Percentiles rank a stretch among this genome's conserved stretches.
These are phyloP conservation scores for Bruguiera hainesii DNA, from an alignment of 441 rosid genomes.

Conservation along the genomic window DNA sequence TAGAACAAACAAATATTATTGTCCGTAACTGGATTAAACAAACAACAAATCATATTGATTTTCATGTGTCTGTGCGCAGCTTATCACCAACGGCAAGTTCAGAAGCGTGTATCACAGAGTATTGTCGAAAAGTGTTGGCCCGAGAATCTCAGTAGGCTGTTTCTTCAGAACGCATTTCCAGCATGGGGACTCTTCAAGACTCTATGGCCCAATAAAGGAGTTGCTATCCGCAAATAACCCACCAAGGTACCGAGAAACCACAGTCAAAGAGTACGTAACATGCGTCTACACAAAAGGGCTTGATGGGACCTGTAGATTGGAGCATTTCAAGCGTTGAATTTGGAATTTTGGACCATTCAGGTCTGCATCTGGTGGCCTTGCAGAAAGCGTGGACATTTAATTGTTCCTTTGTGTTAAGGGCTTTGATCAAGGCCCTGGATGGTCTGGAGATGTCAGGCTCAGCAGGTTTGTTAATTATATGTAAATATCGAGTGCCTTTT, in stretches of 20 bases:
- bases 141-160: slow-evolving; percentile 28
- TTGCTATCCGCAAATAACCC: slow-evolving; percentile 28
- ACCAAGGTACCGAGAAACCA: slow-evolving; percentile 19
- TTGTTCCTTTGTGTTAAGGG: too few species aligned
- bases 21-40: neutral
- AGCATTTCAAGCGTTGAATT: slow-evolving; percentile 17
- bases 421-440: too few species aligned
- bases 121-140: slow-evolving; percentile 16
- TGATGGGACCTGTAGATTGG: slow-evolving; percentile 18
- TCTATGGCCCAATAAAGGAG: slow-evolving; percentile 24
- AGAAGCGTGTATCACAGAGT: slow-evolving; percentile 26
- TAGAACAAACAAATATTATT: too few species aligned
- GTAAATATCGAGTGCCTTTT: too few species aligned
- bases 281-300: slow-evolving; percentile 9
- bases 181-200: slow-evolving; percentile 5
- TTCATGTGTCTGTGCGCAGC: slow-evolving; percentile 10
- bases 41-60: neutral
- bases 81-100: slow-evolving; percentile 30
- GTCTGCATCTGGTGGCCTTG: too few species aligned
- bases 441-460: too few species aligned
- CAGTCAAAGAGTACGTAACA: slow-evolving; percentile 14
- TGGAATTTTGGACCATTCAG: neutral
- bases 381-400: too few species aligned
- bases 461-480: too few species aligned
- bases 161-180: slow-evolving; percentile 16